Evolutionary conservation across 257 asterid genomes (phyloP).

Genomic region (Fraxinus pennsylvanica): DNA sequence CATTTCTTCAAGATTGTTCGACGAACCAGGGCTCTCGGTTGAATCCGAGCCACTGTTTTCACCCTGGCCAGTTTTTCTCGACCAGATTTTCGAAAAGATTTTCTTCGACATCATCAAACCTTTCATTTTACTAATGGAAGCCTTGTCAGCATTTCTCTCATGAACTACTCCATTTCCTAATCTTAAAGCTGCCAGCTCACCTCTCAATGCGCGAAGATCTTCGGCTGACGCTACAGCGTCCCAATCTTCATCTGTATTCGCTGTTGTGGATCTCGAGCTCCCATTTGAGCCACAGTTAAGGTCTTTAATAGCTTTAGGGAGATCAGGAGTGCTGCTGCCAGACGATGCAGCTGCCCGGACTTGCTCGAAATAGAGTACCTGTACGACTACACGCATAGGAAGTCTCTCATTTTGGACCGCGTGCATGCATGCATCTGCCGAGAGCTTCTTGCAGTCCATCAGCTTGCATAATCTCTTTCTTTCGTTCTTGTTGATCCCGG

Average conservation of each 20-base stretch:
- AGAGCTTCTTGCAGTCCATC: constrained; percentile 80
- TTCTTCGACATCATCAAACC: constrained; percentile 56
- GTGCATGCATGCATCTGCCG: constrained; percentile 67
- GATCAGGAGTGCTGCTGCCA: constrained; percentile 74
- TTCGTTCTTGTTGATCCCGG: constrained; percentile 62
- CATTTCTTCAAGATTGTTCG: constrained; percentile 64
- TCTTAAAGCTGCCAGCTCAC: constrained; percentile 63
- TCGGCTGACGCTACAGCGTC: constrained; percentile 65
- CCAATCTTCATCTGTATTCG: constrained; percentile 78
- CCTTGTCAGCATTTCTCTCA: constrained; percentile 42
- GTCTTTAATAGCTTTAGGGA: constrained; percentile 59
- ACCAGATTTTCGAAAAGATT: constrained; percentile 62
- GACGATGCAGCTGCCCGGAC: constrained; percentile 66
- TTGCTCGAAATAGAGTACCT: constrained; percentile 75
- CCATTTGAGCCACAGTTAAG: constrained; percentile 52
- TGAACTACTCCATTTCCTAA: constrained; percentile 42
- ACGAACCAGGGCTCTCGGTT: constrained; percentile 60
- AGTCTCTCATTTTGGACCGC: constrained; percentile 79
- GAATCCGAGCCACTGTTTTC: constrained; percentile 77
- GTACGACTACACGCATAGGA: constrained; percentile 70
- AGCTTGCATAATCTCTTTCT: constrained; percentile 63
- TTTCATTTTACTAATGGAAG: constrained; percentile 49
- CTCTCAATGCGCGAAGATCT: constrained; percentile 65
- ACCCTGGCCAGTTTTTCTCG: constrained; percentile 47
- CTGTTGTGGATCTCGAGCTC: constrained; percentile 61